Evolutionary conservation across 768 basidiomycete genomes (phyloP).

Genomic region (Royoungia palumana): DNA sequence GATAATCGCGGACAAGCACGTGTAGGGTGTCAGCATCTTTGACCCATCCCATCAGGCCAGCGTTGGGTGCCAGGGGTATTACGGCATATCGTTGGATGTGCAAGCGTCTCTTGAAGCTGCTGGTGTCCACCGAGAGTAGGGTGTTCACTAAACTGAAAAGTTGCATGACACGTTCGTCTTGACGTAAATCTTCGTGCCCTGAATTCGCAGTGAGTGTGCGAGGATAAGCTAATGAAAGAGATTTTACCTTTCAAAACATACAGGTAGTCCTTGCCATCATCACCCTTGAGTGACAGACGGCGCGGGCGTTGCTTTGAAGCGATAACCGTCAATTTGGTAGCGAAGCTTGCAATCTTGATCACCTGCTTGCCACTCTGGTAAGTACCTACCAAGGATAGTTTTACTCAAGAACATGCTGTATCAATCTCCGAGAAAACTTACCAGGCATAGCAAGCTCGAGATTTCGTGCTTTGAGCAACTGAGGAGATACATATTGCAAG

Average conservation of each 20-base stretch:
- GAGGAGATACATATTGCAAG: conserved; percentile 95
- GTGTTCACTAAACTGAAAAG: conserved; percentile 97
- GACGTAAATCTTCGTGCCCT: conserved; percentile 98
- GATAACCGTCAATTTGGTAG: conserved; percentile 88
- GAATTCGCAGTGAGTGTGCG: conserved; percentile 4
- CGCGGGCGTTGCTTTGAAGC: conserved; percentile 96
- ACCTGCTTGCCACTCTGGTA: conserved; percentile 87
- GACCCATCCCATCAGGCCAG: conserved; percentile 93
- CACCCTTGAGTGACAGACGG: conserved; percentile 80
- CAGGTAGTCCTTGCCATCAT: conserved; percentile 91
- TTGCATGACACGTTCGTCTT: conserved; percentile 99
- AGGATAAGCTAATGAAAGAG: no score
- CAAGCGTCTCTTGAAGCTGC: conserved; percentile 93
- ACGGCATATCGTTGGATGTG: conserved; percentile 93
- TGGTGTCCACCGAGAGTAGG: conserved; percentile 85
- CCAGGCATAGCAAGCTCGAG: conserved; percentile 96
- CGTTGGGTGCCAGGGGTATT: conserved; percentile 93
- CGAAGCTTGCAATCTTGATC: conserved; percentile 79
- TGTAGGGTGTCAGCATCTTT: conserved; percentile 94
- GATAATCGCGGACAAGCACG: conserved; percentile 92
- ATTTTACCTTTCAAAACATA: conserved; percentile 80
- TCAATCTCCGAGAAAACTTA: conserved; percentile 25
- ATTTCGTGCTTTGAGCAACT: conserved; percentile 81
- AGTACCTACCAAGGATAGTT: conserved; percentile 54
- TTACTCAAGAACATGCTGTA: not conserved